These are phyloP conservation scores for Marasmius tenuissimus DNA, from an alignment of 1,284 basidiomycete genomes.

Conservation along the genomic window DNA sequence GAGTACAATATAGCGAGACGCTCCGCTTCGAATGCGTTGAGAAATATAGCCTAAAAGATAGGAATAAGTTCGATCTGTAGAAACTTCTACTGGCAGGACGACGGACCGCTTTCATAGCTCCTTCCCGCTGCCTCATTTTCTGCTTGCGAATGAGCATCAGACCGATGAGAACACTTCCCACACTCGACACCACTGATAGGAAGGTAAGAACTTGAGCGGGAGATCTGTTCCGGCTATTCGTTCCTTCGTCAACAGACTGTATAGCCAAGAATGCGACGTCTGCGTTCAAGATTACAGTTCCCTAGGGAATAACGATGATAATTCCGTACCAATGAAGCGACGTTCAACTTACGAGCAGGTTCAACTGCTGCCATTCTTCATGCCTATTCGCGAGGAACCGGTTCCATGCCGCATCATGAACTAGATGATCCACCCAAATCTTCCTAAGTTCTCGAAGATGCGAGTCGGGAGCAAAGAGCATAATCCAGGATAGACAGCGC, in stretches of 20 bases:
- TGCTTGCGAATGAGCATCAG: conserved; percentile 37
- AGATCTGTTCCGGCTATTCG: conserved; percentile 18
- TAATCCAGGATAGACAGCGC: conserved; percentile 26
- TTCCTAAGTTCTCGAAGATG: conserved; percentile 33
- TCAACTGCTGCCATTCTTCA: conserved; percentile 49
- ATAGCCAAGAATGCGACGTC: conserved; percentile 42
- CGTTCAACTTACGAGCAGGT: conserved; percentile 42
- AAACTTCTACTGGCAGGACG: too few relatives aligned
- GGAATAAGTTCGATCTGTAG: neutral
- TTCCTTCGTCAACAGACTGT: conserved; percentile 29
- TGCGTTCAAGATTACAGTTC: conserved; percentile 39
- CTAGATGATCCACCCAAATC: conserved; percentile 39
- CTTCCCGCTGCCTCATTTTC: conserved; percentile 32
- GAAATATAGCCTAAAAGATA: neutral
- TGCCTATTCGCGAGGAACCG: conserved; percentile 41
- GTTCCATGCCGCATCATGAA: conserved; percentile 37
- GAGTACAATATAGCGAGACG: conserved; percentile 9
- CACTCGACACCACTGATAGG: conserved; percentile 34
- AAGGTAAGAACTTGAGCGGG: conserved; percentile 36
- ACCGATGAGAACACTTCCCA: conserved; percentile 36
- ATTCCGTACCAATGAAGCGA: neutral
- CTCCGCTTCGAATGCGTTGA: neutral
- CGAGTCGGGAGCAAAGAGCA: conserved; percentile 40
- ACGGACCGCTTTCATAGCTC: conserved; percentile 30
- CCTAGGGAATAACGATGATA: conserved; percentile 18